Conservation (phyloP, 805 yeast species). For the Candida easanensis region DNA sequence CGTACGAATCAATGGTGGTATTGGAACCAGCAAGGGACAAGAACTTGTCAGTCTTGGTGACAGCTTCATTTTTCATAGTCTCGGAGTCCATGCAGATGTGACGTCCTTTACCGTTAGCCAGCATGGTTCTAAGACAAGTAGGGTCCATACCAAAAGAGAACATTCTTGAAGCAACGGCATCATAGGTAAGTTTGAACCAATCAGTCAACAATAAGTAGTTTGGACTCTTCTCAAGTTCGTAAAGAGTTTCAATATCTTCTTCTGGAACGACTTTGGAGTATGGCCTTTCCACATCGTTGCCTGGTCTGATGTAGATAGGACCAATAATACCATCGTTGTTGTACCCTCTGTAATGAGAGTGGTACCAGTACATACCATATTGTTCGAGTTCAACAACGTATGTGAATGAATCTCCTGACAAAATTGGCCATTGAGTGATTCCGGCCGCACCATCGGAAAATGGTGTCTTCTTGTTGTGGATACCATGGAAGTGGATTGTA, state of each 20-base stretch:
- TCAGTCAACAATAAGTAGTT: slow-evolving; percentile 36
- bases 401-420: slow-evolving; percentile 35
- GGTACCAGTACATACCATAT: slow-evolving; percentile 50
- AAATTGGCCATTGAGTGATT: slow-evolving; percentile 43
- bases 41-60: background rate
- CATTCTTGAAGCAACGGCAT: slow-evolving; percentile 35
- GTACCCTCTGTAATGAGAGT: slow-evolving; percentile 43
- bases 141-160: slow-evolving; percentile 34
- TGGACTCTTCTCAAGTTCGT: slow-evolving; percentile 28
- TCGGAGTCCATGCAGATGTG: slow-evolving; percentile 6
- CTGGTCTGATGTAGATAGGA: slow-evolving; percentile 39
- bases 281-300: slow-evolving; percentile 29
- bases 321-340: slow-evolving; percentile 44
- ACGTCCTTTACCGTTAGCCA: slow-evolving; percentile 32
- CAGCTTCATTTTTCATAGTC: background rate
- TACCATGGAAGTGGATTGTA: slow-evolving; percentile 47
- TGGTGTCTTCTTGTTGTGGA: slow-evolving; percentile 42
- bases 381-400: slow-evolving; percentile 37
- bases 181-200: slow-evolving; percentile 36
- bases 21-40: background rate
- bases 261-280: slow-evolving; percentile 29
- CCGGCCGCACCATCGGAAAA: slow-evolving; percentile 48
- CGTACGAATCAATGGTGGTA: slow-evolving; percentile 7
- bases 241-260: slow-evolving; percentile 30
- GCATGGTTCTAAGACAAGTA: slow-evolving; percentile 31